Evolutionary conservation across 2,329 filamentous ascomycete species (phyloP).

Genomic region (Talaromyces sp.): DNA sequence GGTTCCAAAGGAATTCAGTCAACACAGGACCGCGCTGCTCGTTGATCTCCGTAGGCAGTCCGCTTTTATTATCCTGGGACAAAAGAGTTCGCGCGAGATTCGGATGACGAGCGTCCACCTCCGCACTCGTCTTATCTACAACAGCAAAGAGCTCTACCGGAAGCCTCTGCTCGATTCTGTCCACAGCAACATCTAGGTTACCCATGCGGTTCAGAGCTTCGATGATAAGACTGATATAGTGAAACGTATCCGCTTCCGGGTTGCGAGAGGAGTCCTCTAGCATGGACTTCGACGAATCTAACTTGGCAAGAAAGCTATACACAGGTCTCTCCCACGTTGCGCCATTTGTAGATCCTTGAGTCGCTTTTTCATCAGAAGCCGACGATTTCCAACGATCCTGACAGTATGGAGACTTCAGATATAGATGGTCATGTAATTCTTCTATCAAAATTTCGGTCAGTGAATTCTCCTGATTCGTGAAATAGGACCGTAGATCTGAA

Average conservation of each 20-base stretch:
- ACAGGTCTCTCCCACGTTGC: slow-evolving; percentile 53
- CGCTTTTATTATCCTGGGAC: slow-evolving; percentile 46
- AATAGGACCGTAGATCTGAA: slow-evolving; percentile 78
- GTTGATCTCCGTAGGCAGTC: slow-evolving; percentile 67
- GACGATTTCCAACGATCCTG: slow-evolving; percentile 91
- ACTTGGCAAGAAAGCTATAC: slow-evolving; percentile 55
- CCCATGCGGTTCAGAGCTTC: slow-evolving; percentile 89
- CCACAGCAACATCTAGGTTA: slow-evolving; percentile 77
- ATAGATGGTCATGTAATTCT: slow-evolving; percentile 93
- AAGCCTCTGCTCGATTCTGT: slow-evolving; percentile 85
- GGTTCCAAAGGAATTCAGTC: slow-evolving; percentile 82
- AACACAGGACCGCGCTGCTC: slow-evolving; percentile 79
- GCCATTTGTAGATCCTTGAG: slow-evolving; percentile 25
- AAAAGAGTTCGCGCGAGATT: slow-evolving; percentile 60
- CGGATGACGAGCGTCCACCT: slow-evolving; percentile 91
- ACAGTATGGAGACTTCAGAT: slow-evolving; percentile 96
- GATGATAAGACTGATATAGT: slow-evolving; percentile 81
- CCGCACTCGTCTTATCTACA: slow-evolving; percentile 90
- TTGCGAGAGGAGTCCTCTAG: slow-evolving; percentile 89
- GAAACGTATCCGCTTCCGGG: slow-evolving; percentile 91
- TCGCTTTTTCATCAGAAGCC: slow-evolving; percentile 31
- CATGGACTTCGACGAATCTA: slow-evolving; percentile 56
- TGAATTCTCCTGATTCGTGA: slow-evolving; percentile 87
- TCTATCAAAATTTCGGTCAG: slow-evolving; percentile 95
- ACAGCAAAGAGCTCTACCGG: slow-evolving; percentile 92